A percentile compares a stretch with the other conserved stretches of the same genome.
Conservation (phyloP, 2,329 filamentous ascomycete genomes). For the Plectosphaerella cucumerina region DNA sequence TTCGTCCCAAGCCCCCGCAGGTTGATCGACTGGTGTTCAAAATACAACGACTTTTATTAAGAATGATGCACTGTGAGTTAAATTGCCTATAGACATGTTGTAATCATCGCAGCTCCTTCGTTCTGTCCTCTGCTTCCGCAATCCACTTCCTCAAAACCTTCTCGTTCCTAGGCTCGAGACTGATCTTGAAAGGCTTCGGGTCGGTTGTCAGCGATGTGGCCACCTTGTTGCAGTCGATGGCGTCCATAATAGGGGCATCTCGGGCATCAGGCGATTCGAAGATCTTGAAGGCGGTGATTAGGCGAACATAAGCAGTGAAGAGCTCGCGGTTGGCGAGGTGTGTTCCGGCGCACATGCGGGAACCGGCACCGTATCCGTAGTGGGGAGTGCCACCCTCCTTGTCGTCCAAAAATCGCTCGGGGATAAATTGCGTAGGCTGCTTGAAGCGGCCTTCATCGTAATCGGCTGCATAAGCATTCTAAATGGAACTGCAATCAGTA, state of each 20-base stretch:
- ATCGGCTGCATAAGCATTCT: conserved; percentile 68
- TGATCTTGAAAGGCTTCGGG: conserved; percentile 59
- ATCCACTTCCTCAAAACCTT: conserved; percentile 45
- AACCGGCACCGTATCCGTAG: conserved; percentile 59
- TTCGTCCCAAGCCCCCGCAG: too few relatives aligned
- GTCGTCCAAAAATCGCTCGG: conserved; percentile 63
- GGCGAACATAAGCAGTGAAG: conserved; percentile 54
- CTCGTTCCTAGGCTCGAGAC: conserved; percentile 43
- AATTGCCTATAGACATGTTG: not conserved
- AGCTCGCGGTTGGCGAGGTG: conserved; percentile 62
- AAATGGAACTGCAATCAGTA: not conserved
- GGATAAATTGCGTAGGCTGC: conserved; percentile 57
- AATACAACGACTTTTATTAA: too few relatives aligned
- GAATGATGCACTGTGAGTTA: not conserved
- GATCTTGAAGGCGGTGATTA: conserved; percentile 56
- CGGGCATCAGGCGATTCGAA: conserved; percentile 36
- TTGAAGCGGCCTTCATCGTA: conserved; percentile 69
- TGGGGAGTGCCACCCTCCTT: conserved; percentile 53
- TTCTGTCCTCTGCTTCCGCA: conserved; percentile 44
- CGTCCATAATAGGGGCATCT: conserved; percentile 50
- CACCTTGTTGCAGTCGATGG: conserved; percentile 52
- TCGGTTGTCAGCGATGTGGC: conserved; percentile 57
- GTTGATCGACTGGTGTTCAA: too few relatives aligned
- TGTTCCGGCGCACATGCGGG: conserved; percentile 59
- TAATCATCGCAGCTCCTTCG: conserved; percentile 34